Base-by-base conservation (phyloP, 495 filamentous ascomycete genomes). In the Trichocladium antarcticum region DNA sequence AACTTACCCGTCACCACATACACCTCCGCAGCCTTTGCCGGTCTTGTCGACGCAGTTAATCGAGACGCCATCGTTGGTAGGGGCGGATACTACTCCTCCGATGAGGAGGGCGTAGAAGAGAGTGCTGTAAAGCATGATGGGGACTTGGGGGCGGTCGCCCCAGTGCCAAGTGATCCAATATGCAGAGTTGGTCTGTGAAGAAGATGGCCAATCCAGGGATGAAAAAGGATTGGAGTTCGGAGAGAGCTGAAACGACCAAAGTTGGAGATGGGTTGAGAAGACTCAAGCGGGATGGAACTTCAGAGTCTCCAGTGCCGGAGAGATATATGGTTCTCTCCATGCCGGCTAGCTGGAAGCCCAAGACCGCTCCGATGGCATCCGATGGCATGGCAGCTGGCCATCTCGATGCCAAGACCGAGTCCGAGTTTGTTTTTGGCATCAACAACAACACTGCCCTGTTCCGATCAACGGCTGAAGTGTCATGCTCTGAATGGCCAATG, bases 1-100 rank as follows among this genome's bases (percentile, higher is more conserved):
- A 20, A 45, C 51, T 49, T 41, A 54, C 51, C 51, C 45, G 29
- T 54, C 47, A 20, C 51, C 51, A 19, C 51, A 54, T 0, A 50
- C 29, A 17, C 51, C 51, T 38, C 51, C 51, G 29, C 45, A 54
- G 31, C 34, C 15, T 11, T 24, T 27, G 37, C 32, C 15, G 24
- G 24, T 27, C 1, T 20, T 16, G 17, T 45, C 24, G 24, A 27
- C 24, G 8, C 24, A 27, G 24, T 27, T 8, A 8, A 8, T 27
- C 24, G 24, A 4, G n/a, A n/a, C n/a, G 14, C 2, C 9, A 27
- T 27, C 24, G 24, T 3, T 8, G 24, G 44, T 47, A 7, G 45
- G 39, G 14, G 24, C 21, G n/a, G 27, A 31, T 11, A 14, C 39
- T 11, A 7, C 51, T 28, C 40, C 45, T 28, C 45, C 45, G 11